Evolutionary conservation across 2,329 filamentous ascomycete species (phyloP).

Genomic region (Talaromyces sp.): DNA sequence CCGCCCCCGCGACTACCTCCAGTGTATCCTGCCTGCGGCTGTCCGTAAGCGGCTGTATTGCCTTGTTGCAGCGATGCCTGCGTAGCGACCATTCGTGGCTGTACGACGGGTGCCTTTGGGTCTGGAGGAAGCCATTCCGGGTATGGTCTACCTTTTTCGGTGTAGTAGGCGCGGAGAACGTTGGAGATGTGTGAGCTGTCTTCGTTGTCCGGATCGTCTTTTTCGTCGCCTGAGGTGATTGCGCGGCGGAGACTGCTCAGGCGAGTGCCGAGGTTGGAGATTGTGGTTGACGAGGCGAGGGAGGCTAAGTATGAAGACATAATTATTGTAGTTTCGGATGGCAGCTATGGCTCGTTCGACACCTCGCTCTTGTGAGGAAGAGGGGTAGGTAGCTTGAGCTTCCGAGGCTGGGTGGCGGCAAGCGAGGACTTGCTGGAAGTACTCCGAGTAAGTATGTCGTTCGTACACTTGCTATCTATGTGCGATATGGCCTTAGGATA

Average conservation of each 20-base stretch:
- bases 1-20: conserved; percentile 41
- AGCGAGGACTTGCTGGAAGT: too few relatives aligned
- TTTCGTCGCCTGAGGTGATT: conserved; percentile 41
- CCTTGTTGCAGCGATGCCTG: conserved; percentile 50
- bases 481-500: not conserved
- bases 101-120: conserved; percentile 65
- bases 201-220: conserved; percentile 51
- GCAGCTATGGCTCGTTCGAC: not conserved
- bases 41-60: conserved; percentile 25
- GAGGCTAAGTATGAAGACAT: conserved; percentile 83
- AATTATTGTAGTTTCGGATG: not conserved
- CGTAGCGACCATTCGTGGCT: conserved; percentile 46
- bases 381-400: conserved; percentile 13
- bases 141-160: conserved; percentile 75
- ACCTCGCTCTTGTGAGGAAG: not conserved
- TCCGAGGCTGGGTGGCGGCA: not conserved
- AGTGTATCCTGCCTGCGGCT: conserved; percentile 32
- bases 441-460: too few relatives aligned
- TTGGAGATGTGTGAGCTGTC: conserved; percentile 95
- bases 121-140: conserved; percentile 87
- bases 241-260: conserved; percentile 56
- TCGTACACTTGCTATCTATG: not conserved
- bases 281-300: conserved; percentile 43
- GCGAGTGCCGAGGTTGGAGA: conserved; percentile 54
- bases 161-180: conserved; percentile 88